These are phyloP conservation scores for Diaporthe aspalathi DNA, from an alignment of 2,329 filamentous ascomycete genomes.

Conservation along the genomic window DNA sequence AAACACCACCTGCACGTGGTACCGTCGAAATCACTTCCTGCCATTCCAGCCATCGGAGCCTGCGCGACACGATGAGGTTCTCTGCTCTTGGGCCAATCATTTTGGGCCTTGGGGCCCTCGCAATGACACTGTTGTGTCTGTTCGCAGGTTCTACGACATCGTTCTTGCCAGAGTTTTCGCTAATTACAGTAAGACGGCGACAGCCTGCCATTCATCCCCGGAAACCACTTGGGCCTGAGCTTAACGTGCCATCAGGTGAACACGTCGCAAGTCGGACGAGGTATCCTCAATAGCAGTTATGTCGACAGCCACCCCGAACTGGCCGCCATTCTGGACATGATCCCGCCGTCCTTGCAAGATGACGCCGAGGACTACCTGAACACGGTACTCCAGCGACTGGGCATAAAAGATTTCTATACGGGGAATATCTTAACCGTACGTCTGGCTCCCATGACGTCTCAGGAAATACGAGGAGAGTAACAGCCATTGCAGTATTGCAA, in stretches of 20 bases:
- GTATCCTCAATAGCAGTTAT: conserved; percentile 28
- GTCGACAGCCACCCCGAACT: conserved; percentile 19
- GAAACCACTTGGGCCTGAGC: neutral
- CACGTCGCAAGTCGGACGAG: conserved; percentile 28
- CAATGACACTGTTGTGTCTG: conserved; percentile 25
- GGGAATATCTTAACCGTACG: no score
- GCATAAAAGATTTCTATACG: conserved; percentile 28
- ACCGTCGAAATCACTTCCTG: neutral
- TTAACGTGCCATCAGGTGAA: conserved; percentile 7
- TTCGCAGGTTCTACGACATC: conserved; percentile 27
- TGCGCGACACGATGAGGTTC: conserved; percentile 27
- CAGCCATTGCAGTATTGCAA: conserved; percentile 30
- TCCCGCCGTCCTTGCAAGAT: neutral
- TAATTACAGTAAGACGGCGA: conserved; percentile 21
- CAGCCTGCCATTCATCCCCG: neutral
- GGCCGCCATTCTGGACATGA: conserved; percentile 5
- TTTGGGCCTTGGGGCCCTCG: conserved; percentile 15
- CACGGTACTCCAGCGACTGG: neutral
- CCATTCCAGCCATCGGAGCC: neutral
- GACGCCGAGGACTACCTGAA: conserved; percentile 27
- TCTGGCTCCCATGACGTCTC: no score
- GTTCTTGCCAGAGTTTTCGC: conserved; percentile 22
- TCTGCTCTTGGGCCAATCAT: conserved; percentile 24
- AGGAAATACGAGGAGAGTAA: no score
- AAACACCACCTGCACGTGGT: neutral